Base-by-base conservation (phyloP, 305 asterid genomes). In the Solanum chacoense region DNA sequence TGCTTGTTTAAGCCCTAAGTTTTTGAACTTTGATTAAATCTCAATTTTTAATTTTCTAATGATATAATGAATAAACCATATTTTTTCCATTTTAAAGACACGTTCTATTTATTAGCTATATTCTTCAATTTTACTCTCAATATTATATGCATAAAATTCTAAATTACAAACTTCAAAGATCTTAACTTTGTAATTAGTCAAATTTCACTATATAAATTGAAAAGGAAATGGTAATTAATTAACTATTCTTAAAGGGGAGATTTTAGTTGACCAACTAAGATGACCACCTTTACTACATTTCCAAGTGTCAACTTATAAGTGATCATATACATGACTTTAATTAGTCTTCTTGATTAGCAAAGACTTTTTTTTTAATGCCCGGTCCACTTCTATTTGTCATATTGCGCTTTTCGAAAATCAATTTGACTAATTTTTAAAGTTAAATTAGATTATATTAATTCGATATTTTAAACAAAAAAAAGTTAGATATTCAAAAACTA, bases 321-420 rank as follows among this genome's bases (percentile, higher is more conserved):
- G 29, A 18, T 81, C 40, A 18, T 29, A 6, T 45, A 69, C 22
- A 6, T 29, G 86, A 83, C 72, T 83, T 83, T 6, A 22, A 76
- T 35, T 35, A 45, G 20, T 40, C 67, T 40, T n/a, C 11, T 18
- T 42, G 6, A 10, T 42, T 5, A 45, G 72, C 20, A 45, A 81
- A 29, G 40, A 45, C 40, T 81, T 28, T 81, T 28, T 14, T 4
- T 11, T 65, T n/a, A 10, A 65, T 2, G 2, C 1, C 3, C 2
- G 1, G 1, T 20, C 2, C 11, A 20, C 0, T 3, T 8, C 0
- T 1, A 59, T 59, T 20, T 20, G 11, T 59, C 5, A 55, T 16
- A 16, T 55, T 18, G 0, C 0, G 0, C 0, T 50, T 55, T 55
- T 2, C 1, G 0, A 55, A 55, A 55, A 0, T 18, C 0, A 55